Conservation (phyloP, 257 asterid species). For the Solanum stenotomum region DNA sequence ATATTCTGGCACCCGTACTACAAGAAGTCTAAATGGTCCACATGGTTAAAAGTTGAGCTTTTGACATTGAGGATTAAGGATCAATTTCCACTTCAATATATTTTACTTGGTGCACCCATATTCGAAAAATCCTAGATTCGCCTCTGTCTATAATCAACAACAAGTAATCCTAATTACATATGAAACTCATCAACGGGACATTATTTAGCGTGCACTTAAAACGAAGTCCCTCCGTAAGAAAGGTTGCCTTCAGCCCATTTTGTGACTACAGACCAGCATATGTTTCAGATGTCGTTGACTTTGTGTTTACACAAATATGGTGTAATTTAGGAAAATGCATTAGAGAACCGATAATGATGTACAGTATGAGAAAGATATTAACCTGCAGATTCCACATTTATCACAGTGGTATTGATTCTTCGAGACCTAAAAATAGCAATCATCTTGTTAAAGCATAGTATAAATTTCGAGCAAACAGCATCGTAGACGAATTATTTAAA, state of each 20-base stretch:
- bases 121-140: no score
- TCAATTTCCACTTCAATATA: no score
- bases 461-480: background rate
- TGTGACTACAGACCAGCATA: background rate
- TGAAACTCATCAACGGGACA: background rate
- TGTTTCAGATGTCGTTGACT: background rate
- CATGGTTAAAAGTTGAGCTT: no score
- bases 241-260: background rate
- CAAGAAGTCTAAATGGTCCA: no score
- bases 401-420: slow-evolving; percentile 72
- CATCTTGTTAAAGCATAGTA: background rate
- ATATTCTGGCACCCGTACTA: no score
- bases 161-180: background rate
- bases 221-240: background rate
- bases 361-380: background rate
- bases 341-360: background rate
- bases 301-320: background rate
- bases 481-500: background rate
- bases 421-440: slow-evolving; percentile 26
- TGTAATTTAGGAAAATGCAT: background rate
- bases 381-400: slow-evolving; percentile 81
- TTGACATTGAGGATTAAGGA: no score
- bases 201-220: background rate
- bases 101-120: no score
- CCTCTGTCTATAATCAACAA: background rate